These are phyloP conservation scores for Rubia peregrina DNA, from an alignment of 305 asterid species.

Conservation along the genomic window DNA sequence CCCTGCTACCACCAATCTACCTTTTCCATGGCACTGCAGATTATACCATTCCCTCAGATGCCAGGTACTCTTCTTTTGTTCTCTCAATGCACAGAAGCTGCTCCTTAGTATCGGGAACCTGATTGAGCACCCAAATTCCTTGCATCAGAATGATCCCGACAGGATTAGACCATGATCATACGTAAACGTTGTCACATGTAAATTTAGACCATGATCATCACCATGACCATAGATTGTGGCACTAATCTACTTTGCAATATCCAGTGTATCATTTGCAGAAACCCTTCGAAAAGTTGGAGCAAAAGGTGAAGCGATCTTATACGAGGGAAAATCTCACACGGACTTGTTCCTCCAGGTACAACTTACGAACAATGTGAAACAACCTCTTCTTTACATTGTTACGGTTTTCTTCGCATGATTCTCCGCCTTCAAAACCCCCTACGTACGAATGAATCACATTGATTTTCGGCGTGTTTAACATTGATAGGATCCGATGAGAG, in stretches of 20 bases:
- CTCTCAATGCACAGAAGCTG: neutral
- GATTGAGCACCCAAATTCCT: neutral
- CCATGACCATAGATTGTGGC: no score
- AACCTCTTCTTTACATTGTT: neutral
- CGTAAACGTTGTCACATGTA: no score
- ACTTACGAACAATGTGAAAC: neutral
- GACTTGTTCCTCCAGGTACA: conserved; percentile 66
- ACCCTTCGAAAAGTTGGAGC: conserved; percentile 60
- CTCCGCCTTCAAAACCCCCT: neutral
- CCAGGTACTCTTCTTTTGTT: conserved; percentile 42
- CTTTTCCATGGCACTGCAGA: conserved; percentile 97
- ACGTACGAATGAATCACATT: neutral
- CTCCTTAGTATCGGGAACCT: neutral
- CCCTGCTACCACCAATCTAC: conserved; percentile 68
- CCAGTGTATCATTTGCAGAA: conserved; percentile 49
- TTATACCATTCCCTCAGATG: conserved; percentile 80
- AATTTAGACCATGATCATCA: no score
- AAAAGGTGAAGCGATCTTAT: conserved; percentile 58
- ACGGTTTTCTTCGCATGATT: neutral
- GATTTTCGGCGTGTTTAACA: conserved; percentile 13
- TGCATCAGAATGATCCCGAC: neutral
- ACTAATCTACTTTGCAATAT: neutral
- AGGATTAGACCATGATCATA: no score
- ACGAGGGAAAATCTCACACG: conserved; percentile 89
- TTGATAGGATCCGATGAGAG: conserved; percentile 93